A percentile compares a stretch with the other conserved stretches of the same genome.
phyloP scores from a whole-genome alignment of 345 rosid genomes.

The Eucalyptus cloeziana region DNA sequence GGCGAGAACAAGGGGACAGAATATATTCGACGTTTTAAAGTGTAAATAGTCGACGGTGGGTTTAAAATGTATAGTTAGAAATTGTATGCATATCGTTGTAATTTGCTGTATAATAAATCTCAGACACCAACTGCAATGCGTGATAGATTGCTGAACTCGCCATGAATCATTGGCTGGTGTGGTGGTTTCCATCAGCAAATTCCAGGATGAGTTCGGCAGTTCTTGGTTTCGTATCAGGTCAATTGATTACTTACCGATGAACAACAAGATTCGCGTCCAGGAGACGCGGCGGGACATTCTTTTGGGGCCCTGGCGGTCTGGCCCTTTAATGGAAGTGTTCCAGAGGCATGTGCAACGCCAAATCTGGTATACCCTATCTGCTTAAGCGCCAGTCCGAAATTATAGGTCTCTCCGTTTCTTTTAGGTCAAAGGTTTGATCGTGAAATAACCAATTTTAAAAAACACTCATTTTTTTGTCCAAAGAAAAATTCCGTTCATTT shows the following conservation, averaged over 20 bases:
- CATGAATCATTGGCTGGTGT: neutral
- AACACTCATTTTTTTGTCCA: no score
- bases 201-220: neutral
- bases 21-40: no score
- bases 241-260: neutral
- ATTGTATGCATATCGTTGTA: no score
- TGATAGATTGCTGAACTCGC: neutral
- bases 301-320: neutral
- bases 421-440: neutral
- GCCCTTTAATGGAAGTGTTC: neutral
- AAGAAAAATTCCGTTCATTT: no score
- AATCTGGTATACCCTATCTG: neutral
- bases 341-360: neutral
- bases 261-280: neutral
- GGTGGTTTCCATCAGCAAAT: neutral
- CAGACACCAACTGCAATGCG: neutral
- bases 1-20: constrained; percentile 3
- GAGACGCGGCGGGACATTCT: neutral
- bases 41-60: no score
- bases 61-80: no score
- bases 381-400: neutral
- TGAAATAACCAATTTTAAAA: neutral
- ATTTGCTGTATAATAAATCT: no score
- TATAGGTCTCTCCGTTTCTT: neutral
- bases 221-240: neutral